Conservation (phyloP, 2,329 filamentous ascomycete genomes). For the Huntiella omanensis region DNA sequence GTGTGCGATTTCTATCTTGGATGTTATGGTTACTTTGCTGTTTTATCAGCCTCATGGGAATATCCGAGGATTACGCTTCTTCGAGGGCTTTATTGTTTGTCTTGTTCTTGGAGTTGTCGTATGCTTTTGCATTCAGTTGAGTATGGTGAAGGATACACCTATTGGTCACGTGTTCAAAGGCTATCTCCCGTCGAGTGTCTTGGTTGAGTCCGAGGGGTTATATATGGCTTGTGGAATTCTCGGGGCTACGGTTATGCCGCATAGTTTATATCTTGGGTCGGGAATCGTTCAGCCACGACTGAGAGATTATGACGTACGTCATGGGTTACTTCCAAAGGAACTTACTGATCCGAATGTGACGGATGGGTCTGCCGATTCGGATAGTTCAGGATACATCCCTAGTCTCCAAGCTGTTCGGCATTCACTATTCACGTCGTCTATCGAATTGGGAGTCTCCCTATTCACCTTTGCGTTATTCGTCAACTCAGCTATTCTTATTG, state of each 20-base stretch:
- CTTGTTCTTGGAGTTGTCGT: constrained; percentile 50
- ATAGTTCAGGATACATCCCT: constrained; percentile 46
- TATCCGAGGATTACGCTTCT: constrained; percentile 40
- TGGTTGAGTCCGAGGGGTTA: constrained; percentile 38
- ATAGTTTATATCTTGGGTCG: constrained; percentile 48
- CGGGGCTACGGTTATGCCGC: constrained; percentile 57
- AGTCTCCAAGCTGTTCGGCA: constrained; percentile 53
- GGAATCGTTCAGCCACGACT: constrained; percentile 51
- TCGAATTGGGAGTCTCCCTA: constrained; percentile 51
- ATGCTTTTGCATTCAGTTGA: constrained; percentile 53
- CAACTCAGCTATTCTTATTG: constrained; percentile 66
- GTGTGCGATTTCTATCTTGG: constrained; percentile 47
- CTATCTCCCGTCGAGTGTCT: constrained; percentile 40
- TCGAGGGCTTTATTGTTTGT: constrained; percentile 43
- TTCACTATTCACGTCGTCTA: constrained; percentile 55
- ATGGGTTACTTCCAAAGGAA: constrained; percentile 29
- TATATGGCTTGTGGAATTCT: constrained; percentile 62
- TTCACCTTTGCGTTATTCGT: constrained; percentile 74
- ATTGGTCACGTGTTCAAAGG: constrained; percentile 43
- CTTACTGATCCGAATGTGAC: constrained; percentile 4
- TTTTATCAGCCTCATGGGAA: constrained; percentile 43
- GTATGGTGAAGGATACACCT: constrained; percentile 35
- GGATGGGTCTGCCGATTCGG: constrained; percentile 16
- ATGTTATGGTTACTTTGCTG: constrained; percentile 47
- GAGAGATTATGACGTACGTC: constrained; percentile 39